Evolutionary conservation across 1,284 basidiomycete species (phyloP).

Genomic region (Marasmius fiardii): DNA sequence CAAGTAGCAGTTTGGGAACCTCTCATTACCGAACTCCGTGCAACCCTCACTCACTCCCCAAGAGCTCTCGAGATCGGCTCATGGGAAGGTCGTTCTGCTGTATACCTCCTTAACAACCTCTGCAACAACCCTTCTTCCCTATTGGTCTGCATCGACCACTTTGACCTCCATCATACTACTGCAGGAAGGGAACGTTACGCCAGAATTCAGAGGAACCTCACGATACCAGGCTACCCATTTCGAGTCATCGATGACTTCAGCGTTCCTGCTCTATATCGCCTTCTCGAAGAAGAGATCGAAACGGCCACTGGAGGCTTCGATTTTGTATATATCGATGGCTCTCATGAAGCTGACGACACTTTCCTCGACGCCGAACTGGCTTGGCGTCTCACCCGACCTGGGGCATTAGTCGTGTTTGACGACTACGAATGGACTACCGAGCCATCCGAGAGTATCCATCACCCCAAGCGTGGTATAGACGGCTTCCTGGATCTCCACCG

Average conservation of each 20-base stretch:
- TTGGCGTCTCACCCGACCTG: constrained; percentile 51
- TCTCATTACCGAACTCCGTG: constrained; percentile 35
- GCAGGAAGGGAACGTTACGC: constrained; percentile 43
- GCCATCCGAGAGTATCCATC: constrained; percentile 44
- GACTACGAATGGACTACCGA: constrained; percentile 54
- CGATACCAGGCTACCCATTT: constrained; percentile 36
- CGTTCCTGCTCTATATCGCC: constrained; percentile 43
- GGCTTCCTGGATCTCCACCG: constrained; percentile 48
- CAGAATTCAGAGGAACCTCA: constrained; percentile 46
- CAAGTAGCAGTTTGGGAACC: constrained; percentile 39
- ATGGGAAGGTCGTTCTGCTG: constrained; percentile 61
- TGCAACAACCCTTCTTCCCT: constrained; percentile 38
- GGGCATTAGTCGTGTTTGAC: constrained; percentile 53
- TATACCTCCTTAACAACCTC: constrained; percentile 47
- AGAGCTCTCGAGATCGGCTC: constrained; percentile 58
- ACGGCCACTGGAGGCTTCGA: constrained; percentile 42
- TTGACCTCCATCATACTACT: constrained; percentile 48
- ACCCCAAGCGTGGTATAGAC: constrained; percentile 55
- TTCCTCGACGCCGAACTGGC: constrained; percentile 56
- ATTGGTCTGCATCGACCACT: constrained; percentile 59
- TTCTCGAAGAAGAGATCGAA: constrained; percentile 44
- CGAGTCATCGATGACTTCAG: constrained; percentile 53
- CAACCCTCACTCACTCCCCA: constrained; percentile 27
- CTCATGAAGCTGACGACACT: constrained; percentile 57
- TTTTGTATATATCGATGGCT: constrained; percentile 59